Evolutionary conservation across 2,329 filamentous ascomycete genomes (phyloP).

Genomic region (Colletotrichum sp.): DNA sequence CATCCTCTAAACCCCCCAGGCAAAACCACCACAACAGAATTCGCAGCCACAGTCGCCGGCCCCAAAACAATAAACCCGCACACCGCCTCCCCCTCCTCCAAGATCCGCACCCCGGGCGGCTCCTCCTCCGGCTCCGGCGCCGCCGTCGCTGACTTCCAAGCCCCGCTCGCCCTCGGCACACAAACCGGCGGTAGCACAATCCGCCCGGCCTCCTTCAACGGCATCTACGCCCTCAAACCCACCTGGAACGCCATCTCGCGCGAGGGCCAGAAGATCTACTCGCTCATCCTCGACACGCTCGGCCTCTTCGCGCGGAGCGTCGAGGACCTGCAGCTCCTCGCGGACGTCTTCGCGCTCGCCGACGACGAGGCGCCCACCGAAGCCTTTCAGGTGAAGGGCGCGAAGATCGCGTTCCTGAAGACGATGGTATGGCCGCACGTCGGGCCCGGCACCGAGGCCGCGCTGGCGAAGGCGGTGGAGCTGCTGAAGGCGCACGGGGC

Average conservation of each 20-base stretch:
- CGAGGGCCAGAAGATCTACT: constrained; percentile 65
- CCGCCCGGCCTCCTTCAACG: constrained; percentile 68
- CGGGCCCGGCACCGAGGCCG: constrained; percentile 45
- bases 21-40: constrained; percentile 64
- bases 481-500: constrained; percentile 54
- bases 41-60: constrained; percentile 60
- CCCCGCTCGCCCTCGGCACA: constrained; percentile 64
- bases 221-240: constrained; percentile 69
- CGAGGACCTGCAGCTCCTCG: constrained; percentile 62
- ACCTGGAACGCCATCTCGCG: constrained; percentile 68
- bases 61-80: constrained; percentile 67
- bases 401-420: constrained; percentile 59
- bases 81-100: constrained; percentile 42
- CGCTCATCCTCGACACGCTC: constrained; percentile 64
- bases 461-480: constrained; percentile 42
- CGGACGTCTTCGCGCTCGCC: constrained; percentile 55
- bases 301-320: constrained; percentile 64
- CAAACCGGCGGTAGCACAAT: constrained; percentile 71
- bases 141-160: constrained; percentile 69
- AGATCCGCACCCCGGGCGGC: constrained; percentile 68
- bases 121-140: constrained; percentile 72
- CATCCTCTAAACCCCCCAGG: constrained; percentile 20
- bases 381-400: constrained; percentile 43
- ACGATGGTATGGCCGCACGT: constrained; percentile 57
- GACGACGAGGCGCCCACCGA: constrained; percentile 48